Evolutionary conservation across 2,329 filamentous ascomycete genomes (phyloP).

Genomic region (Akanthomyces muscarius): DNA sequence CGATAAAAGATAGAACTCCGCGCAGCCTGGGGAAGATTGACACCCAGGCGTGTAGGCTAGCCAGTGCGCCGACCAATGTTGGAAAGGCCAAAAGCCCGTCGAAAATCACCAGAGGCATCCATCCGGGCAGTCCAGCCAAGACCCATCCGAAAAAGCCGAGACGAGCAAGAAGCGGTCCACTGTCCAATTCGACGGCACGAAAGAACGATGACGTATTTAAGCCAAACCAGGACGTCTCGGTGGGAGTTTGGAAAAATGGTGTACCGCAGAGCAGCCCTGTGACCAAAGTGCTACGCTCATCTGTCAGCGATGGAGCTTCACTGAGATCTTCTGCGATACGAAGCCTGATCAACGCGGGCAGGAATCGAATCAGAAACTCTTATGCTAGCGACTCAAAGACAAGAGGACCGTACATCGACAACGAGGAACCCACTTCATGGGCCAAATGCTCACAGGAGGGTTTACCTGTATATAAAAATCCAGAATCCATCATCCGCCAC

Average conservation of each 20-base stretch:
- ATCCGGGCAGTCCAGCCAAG: not conserved
- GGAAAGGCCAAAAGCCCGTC: conserved; percentile 16
- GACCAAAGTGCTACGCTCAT: conserved; percentile 11
- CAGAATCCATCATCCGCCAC: conserved; percentile 10
- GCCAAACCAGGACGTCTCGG: not conserved
- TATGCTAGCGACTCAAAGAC: not conserved
- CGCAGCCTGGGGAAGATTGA: not conserved
- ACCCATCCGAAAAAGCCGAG: not conserved
- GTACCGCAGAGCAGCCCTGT: conserved; percentile 8
- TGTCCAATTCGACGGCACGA: not conserved
- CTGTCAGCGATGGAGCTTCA: conserved; percentile 14
- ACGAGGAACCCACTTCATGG: not conserved
- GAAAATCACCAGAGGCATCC: not conserved
- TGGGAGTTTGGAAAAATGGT: conserved; percentile 14
- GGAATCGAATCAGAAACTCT: conserved; percentile 6
- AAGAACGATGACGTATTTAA: conserved; percentile 1
- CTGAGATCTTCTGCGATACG: conserved; percentile 13
- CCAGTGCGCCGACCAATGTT: not conserved
- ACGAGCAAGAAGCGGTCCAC: conserved; percentile 9
- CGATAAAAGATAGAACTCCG: not conserved
- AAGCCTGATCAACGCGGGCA: conserved; percentile 12
- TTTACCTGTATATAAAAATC: not conserved
- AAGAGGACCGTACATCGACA: not conserved
- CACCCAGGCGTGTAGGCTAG: not conserved
- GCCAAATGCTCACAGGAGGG: conserved; percentile 6